Base-by-base conservation (phyloP, 306 rosid species). In the Pterocarpus macrocarpus region DNA sequence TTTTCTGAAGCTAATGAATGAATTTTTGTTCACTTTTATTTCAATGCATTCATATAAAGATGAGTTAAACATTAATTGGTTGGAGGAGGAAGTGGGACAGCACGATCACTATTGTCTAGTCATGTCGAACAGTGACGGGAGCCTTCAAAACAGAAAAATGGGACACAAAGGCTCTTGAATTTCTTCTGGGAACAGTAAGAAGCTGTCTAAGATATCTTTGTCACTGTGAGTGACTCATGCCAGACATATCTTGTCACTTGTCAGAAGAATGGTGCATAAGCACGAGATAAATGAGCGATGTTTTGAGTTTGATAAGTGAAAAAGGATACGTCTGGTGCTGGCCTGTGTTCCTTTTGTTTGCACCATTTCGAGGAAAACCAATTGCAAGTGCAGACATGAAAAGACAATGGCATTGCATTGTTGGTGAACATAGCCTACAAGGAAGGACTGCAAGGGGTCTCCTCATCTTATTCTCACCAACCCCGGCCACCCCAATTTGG, bases 51-150 rank as follows among this genome's bases (percentile, higher is more conserved):
- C 47, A 56, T 32, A 41, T 41, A 7, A 8, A 44, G n/a, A 30
- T 52, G 4, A 3, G 17, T 43, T 2, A 56, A 56, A 65, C 62
- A 81, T 63, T 34, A 65, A 36, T 6, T 47, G 53, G 53, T 9
- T 9, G 2, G 49, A 38, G 30, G 38, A 81, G 35, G 55, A 44
- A 68, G 1, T 62, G 11, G 58, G 62, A 36, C 67, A 69, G 43
- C 47, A 22, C 36, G 4, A 62, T 12, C 30, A 49, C 57, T 35
- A 6, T 38, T 63, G 49, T 52, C 9, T 12, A 36, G 79, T 72
- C 79, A 72, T 80, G 52, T 53, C 67, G 4, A 72, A 72, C 68
- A 80, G 59, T 4, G 16, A 45, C 28, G 28, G 41, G 61, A n/a
- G 61, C 28, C 35, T 13, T 59, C 44, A 33, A 57, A 73, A 74